Base-by-base conservation (phyloP, 306 rosid genomes). In the Fragaria vesca region DNA sequence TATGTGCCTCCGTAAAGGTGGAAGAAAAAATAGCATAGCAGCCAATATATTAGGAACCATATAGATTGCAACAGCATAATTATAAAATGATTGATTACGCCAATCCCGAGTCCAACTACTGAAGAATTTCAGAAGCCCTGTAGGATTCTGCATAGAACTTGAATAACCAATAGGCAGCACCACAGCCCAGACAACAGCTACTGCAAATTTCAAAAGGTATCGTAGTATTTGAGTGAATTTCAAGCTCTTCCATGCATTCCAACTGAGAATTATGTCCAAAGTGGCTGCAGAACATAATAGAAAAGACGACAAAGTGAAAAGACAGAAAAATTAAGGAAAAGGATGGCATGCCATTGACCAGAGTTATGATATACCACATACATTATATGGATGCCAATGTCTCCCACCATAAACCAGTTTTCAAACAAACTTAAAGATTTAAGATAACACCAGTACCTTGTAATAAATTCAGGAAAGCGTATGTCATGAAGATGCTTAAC, bases 211-310 rank as follows among this genome's bases (percentile, higher is more conserved):
- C 86, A 93, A 83, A 85, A 93, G 87, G 87, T 93, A 93, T 38
- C 97, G 91, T 57, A 91, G 86, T 84, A 91, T 85, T 84, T 93
- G 97, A 46, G 96, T 86, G 55, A 85, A 81, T 60, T 93, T 93
- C 95, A 96, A 91, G 89, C 91, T 93, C 90, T 76, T 85, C 97
- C 93, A 91, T 58, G 98, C 97, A 84, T 82, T 83, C 86, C 83
- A 93, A 86, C 92, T 80, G 48, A 96, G 91, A 82, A 93, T 78
- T 71, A 93, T 96, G 82, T 96, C 99, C 69, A 96, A 81, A 67
- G 91, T 75, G 11, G 85, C 99, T 96, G 97, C 87, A 88, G 46
- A 78, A 65, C 82, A 83, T 66, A 76, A 79, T 51, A 65, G 60
- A 87, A 51, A 75, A 63, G 34, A 78, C 47, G 65, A 66, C 47